A percentile compares a stretch with the other conserved stretches of the same genome.
phyloP scores from a whole-genome alignment of 768 basidiomycete genomes.

The Pleurotus giganteus region DNA sequence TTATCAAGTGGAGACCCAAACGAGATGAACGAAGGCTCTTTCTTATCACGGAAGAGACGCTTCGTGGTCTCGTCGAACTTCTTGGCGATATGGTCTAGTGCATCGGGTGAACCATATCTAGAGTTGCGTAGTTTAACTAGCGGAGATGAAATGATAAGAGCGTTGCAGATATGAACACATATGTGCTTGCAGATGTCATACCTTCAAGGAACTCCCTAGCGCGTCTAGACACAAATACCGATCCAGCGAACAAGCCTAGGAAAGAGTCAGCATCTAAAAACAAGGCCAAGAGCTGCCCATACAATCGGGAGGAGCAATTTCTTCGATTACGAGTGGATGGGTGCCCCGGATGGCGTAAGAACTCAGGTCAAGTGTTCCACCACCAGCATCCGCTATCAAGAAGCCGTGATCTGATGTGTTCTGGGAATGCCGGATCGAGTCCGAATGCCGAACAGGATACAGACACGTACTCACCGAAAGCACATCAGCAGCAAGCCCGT shows the following conservation, averaged over 20 bases:
- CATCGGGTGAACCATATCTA: constrained; percentile 68
- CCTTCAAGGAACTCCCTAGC: constrained; percentile 74
- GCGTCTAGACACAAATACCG: constrained; percentile 77
- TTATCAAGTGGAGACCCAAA: constrained; percentile 82
- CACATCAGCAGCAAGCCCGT: constrained; percentile 74
- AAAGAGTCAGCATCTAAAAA: constrained; percentile 5
- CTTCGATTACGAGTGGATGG: constrained; percentile 72
- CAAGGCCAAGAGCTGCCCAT: constrained; percentile 20
- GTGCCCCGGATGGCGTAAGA: constrained; percentile 74
- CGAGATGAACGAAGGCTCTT: constrained; percentile 66
- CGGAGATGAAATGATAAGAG: constrained; percentile 2
- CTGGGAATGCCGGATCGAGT: constrained; percentile 30
- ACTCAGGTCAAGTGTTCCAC: constrained; percentile 79
- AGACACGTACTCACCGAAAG: constrained; percentile 51
- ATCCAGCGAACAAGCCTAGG: constrained; percentile 78
- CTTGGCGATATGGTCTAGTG: constrained; percentile 76
- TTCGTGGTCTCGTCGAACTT: constrained; percentile 84
- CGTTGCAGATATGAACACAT: constrained; percentile 1
- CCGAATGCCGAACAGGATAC: constrained; percentile 3
- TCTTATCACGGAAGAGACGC: constrained; percentile 68
- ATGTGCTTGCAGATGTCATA: constrained; percentile 21
- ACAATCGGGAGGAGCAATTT: constrained; percentile 84
- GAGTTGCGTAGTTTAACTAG: constrained; percentile 72
- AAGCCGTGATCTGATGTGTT: constrained; percentile 76
- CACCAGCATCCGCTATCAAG: constrained; percentile 78